Base-by-base conservation (phyloP, 2,329 filamentous ascomycete species). In the Pleomassaria siparia region DNA sequence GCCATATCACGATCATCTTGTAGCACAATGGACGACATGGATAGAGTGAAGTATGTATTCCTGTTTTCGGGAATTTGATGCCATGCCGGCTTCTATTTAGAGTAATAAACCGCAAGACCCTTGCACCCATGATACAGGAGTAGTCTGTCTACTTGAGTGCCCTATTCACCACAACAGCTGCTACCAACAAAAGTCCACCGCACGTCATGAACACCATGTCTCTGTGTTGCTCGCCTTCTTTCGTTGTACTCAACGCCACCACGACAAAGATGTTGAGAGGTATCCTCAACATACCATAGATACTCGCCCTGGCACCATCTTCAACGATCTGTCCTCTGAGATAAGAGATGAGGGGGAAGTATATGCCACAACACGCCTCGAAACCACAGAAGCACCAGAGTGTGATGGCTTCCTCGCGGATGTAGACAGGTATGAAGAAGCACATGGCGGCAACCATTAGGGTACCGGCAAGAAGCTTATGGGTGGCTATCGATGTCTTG, bases 301-400 rank as follows among this genome's bases (percentile, higher is more conserved):
- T 73, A 35, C 75, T 76, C 2, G 76, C 79, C 35, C 82, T 71
- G 20, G 75, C 70, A 2, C 73, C 73, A 58, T 85, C 80, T 1
- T 80, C 75, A n/a, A 84, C 73, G 4, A 81, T 64, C 29, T 71
- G 67, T 6, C 78, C 77, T 63, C 83, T 84, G 44, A 83, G 58
- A 40, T 76, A 77, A 1, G 74, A 77, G 62, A 83, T 80, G 47
- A 74, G 76, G 0, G 81, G 82, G 56, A 75, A 83, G 57, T 84
- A 85, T 28, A 79, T 69, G 4, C 81, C 82, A 18, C 83, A 76
- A 58, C 79, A 81, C 10, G 72, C 69, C 59, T 85, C 81, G 44
- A 84, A 78, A 1, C 82, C 51, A 56, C 79, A 82, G 57, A 85
- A 82, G 7, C 73, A 73, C 76, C 77, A 82, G 54, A 85, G 80